These are phyloP conservation scores for Taiozyma sp. DNA, from an alignment of 1,139 yeast species.

Conservation along the genomic window DNA sequence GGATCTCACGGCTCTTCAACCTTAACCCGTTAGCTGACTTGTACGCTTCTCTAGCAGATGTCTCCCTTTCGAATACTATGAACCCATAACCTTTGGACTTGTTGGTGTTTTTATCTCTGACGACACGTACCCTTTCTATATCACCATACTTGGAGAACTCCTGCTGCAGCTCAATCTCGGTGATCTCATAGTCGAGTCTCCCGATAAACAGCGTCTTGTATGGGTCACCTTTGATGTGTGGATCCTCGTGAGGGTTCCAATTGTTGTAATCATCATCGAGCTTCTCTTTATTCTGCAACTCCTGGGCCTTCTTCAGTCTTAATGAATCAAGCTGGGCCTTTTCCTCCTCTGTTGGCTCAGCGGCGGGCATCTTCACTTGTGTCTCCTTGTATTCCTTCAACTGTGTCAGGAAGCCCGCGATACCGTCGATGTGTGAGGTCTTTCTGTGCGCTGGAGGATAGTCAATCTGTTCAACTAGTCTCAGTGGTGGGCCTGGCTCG, in stretches of 20 bases:
- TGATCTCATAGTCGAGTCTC: slow-evolving; percentile 59
- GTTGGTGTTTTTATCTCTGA: slow-evolving; percentile 48
- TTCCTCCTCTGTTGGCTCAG: slow-evolving; percentile 9
- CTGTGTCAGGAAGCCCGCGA: slow-evolving; percentile 36
- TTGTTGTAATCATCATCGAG: slow-evolving; percentile 29
- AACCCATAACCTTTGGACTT: slow-evolving; percentile 84
- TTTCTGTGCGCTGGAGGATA: slow-evolving; percentile 44
- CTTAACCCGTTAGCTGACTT: slow-evolving; percentile 52
- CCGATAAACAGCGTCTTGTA: slow-evolving; percentile 74
- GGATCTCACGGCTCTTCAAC: slow-evolving; percentile 46
- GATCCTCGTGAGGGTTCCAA: slow-evolving; percentile 59
- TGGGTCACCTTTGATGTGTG: slow-evolving; percentile 69
- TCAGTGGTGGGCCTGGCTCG: slow-evolving; percentile 65
- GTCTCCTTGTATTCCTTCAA: slow-evolving; percentile 34
- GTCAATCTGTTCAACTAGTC: slow-evolving; percentile 51
- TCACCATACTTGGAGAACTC: slow-evolving; percentile 65
- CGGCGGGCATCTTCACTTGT: not conserved
- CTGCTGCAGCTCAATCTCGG: slow-evolving; percentile 65
- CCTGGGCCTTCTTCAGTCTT: slow-evolving; percentile 29
- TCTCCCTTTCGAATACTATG: slow-evolving; percentile 59
- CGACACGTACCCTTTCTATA: slow-evolving; percentile 62
- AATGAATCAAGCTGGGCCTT: slow-evolving; percentile 7
- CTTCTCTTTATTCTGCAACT: slow-evolving; percentile 19
- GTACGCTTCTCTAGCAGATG: slow-evolving; percentile 56
- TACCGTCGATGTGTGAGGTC: slow-evolving; percentile 43